Base-by-base conservation (phyloP, 164 flowering plant species). In the Kingdonia uniflora region DNA sequence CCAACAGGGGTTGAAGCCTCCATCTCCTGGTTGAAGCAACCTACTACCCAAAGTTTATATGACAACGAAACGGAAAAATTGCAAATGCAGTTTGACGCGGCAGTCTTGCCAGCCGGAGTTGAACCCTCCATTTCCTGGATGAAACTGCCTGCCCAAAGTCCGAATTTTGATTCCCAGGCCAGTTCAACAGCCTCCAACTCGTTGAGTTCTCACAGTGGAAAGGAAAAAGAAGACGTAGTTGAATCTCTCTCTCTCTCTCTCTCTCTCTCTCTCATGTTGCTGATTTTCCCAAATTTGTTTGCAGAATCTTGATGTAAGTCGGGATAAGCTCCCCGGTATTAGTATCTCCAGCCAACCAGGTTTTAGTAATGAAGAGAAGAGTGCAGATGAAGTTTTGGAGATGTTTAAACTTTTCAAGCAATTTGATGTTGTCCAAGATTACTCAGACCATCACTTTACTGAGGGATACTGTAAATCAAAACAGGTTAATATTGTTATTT, bases 371-470 rank as follows among this genome's bases (percentile, higher is more conserved):
- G 63, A 52, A 35, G 64, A 53, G 19, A 40, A 43, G 39, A 54
- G 29, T 5, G 62, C 39, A 53, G 62, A 54, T 51, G 57, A 48
- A 25, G 49, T 58, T 21, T n/a, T 71, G 54, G 33, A 49, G 22
- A 74, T 65, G 14, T 67, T 35, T 42, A 54, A 21, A 54, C 13
- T 11, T 0, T 80, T 75, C 50, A 74, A 70, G 58, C 61, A 24
- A 41, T 79, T 76, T 74, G 81, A 76, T 61, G 55, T 57, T 13
- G 81, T 73, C 43, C 64, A 65, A 24, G 71, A 67, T 55, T 65
- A 51, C 54, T 71, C 81, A 5, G 84, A 80, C 42, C 84, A 80
- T 70, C 69, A 73, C 19, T 75, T 49, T 47, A 22, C 2, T 21
- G 14, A 17, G 6, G 39, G 19, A 2, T 51, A 41, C 15, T 47